phyloP scores from a whole-genome alignment of 176 grass and related monocot genomes.

The Eragrostis curvula region DNA sequence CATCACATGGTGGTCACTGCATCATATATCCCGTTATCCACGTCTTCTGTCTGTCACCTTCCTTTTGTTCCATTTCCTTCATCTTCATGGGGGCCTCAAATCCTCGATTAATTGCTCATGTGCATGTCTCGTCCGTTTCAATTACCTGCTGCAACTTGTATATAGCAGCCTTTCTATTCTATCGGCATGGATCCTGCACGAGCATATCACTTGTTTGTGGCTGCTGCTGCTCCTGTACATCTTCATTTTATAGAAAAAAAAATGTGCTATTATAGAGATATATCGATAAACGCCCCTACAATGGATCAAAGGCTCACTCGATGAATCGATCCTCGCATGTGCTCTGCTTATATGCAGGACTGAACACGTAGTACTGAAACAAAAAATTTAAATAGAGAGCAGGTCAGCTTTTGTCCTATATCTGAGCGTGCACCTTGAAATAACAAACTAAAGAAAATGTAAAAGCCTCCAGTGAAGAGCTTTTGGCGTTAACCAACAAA shows the following conservation, averaged over 20 bases:
- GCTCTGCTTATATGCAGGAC: not conserved
- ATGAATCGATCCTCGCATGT: constrained; percentile 13
- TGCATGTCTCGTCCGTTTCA: not conserved
- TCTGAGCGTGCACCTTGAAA: constrained; percentile 27
- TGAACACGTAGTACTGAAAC: not conserved
- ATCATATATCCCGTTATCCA: too few relatives aligned
- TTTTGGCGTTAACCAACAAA: constrained; percentile 30
- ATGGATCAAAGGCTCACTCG: not conserved
- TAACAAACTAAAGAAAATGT: not conserved
- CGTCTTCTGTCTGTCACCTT: not conserved
- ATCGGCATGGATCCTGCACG: not conserved
- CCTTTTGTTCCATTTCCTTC: constrained; percentile 4
- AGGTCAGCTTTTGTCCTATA: constrained; percentile 17
- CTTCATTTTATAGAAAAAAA: not conserved
- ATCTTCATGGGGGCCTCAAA: not conserved
- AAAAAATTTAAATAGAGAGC: not conserved
- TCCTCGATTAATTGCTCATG: not conserved
- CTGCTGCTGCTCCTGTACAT: not conserved
- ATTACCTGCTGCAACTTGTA: constrained; percentile 5
- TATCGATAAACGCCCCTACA: not conserved
- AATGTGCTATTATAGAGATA: not conserved
- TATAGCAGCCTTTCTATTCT: not conserved
- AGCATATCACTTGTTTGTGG: not conserved
- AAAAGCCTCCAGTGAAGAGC: constrained; percentile 8
- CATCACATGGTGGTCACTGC: constrained; percentile 6